These are phyloP conservation scores for Akanthomyces uredinophilus DNA, from an alignment of 2,329 filamentous ascomycete genomes.

Conservation along the genomic window DNA sequence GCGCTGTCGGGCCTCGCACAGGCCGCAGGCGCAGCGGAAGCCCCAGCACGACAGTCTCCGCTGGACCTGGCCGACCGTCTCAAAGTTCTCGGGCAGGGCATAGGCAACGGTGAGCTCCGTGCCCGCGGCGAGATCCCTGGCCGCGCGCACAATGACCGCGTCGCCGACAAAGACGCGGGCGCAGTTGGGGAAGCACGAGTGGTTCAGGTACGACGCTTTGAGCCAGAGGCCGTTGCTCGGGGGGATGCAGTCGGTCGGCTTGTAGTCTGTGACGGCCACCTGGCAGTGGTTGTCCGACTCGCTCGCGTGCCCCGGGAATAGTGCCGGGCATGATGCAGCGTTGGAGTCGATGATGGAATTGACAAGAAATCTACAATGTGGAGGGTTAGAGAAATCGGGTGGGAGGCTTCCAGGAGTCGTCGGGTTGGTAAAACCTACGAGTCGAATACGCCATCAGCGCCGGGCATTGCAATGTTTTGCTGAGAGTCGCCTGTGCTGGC, in stretches of 20 bases:
- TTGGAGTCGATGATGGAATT: neutral
- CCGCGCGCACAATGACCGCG: constrained; percentile 37
- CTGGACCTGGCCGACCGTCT: neutral
- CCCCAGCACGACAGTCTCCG: neutral
- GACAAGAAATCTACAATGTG: neutral
- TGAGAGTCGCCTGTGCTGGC: too few species aligned
- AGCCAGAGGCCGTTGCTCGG: constrained; percentile 31
- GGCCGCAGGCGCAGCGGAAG: neutral
- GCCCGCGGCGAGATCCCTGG: constrained; percentile 27
- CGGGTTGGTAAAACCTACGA: neutral
- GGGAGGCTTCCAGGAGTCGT: too few species aligned
- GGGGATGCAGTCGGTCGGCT: neutral
- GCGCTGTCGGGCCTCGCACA: neutral
- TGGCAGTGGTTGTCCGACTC: too few species aligned
- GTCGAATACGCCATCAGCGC: neutral
- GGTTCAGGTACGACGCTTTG: constrained; percentile 36
- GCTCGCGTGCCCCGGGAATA: neutral
- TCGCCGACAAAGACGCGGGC: constrained; percentile 38
- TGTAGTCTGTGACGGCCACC: too few species aligned
- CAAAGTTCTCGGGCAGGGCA: neutral
- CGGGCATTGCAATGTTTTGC: neutral
- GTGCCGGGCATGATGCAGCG: neutral
- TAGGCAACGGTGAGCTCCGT: constrained; percentile 36
- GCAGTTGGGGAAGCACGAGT: constrained; percentile 37
- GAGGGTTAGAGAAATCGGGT: neutral